Percentiles rank a stretch among this genome's conserved stretches.
Conservation (phyloP, 2,329 filamentous ascomycete genomes). For the Geoglossum cookeanum region DNA sequence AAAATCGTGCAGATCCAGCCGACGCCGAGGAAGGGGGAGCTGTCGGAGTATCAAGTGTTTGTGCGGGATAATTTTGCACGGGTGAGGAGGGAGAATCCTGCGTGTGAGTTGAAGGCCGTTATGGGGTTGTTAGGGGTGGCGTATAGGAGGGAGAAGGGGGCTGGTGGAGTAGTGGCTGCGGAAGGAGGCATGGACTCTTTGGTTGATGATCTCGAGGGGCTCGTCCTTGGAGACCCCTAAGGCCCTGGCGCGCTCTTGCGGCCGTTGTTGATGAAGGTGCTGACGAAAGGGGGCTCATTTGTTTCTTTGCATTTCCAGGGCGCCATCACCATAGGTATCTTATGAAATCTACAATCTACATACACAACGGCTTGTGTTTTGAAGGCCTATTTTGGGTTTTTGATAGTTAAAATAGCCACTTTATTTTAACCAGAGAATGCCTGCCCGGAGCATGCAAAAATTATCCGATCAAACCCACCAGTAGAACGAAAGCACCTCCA, state of each 20-base stretch:
- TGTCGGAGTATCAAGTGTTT: constrained; percentile 35
- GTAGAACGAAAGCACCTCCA: too few species aligned
- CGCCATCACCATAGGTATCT: background rate
- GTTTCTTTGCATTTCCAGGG: background rate
- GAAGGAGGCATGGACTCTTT: background rate
- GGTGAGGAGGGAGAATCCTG: constrained; percentile 36
- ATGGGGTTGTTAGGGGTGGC: constrained; percentile 47
- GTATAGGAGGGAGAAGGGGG: constrained; percentile 35
- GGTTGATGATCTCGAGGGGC: background rate
- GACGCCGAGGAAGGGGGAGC: constrained; percentile 12
- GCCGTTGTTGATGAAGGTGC: too few species aligned
- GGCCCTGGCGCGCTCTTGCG: background rate
- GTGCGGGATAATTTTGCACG: constrained; percentile 49
- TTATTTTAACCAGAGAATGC: too few species aligned
- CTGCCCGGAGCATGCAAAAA: too few species aligned
- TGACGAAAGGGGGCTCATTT: too few species aligned
- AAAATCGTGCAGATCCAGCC: constrained; percentile 44
- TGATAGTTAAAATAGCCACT: too few species aligned
- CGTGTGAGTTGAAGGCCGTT: constrained; percentile 43
- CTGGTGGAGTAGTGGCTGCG: constrained; percentile 8
- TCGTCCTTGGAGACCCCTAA: background rate
- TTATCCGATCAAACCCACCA: too few species aligned
- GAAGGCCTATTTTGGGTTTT: too few species aligned
- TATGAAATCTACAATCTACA: background rate
- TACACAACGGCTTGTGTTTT: background rate